These are phyloP conservation scores for Beta macrorhiza DNA, from an alignment of 179 eudicot genomes.

Conservation along the genomic window DNA sequence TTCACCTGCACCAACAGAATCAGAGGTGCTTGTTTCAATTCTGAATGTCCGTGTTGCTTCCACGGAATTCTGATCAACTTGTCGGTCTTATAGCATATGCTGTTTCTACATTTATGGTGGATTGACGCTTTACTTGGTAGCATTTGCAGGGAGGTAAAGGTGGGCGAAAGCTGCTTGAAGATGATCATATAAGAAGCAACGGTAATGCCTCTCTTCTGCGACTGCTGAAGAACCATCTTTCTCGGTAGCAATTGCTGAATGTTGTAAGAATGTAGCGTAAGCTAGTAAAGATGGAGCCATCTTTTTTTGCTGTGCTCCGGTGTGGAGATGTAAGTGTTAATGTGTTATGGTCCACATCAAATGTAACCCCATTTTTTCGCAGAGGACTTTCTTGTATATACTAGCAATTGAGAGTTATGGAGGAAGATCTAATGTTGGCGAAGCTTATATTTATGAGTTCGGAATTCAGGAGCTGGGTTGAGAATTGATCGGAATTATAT, in stretches of 20 bases:
- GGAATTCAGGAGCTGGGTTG: too few relatives aligned
- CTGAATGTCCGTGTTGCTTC: background rate
- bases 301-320: too few relatives aligned
- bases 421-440: too few relatives aligned
- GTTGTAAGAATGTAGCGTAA: background rate
- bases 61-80: background rate
- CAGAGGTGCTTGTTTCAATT: background rate
- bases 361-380: background rate
- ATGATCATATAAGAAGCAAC: constrained; percentile 43
- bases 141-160: constrained; percentile 50
- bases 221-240: constrained; percentile 49
- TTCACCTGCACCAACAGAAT: too few relatives aligned
- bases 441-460: too few relatives aligned
- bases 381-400: too few relatives aligned
- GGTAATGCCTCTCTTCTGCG: constrained; percentile 57
- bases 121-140: background rate
- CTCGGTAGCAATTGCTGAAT: constrained; percentile 23
- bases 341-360: background rate
- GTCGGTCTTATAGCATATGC: background rate
- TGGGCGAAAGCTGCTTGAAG: constrained; percentile 36
- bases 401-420: too few relatives aligned
- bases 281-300: constrained; percentile 12
- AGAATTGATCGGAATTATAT: too few relatives aligned
- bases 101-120: background rate
- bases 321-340: too few relatives aligned